Conservation (phyloP, 2,329 filamentous ascomycete genomes). For the Calonectria crousiana region DNA sequence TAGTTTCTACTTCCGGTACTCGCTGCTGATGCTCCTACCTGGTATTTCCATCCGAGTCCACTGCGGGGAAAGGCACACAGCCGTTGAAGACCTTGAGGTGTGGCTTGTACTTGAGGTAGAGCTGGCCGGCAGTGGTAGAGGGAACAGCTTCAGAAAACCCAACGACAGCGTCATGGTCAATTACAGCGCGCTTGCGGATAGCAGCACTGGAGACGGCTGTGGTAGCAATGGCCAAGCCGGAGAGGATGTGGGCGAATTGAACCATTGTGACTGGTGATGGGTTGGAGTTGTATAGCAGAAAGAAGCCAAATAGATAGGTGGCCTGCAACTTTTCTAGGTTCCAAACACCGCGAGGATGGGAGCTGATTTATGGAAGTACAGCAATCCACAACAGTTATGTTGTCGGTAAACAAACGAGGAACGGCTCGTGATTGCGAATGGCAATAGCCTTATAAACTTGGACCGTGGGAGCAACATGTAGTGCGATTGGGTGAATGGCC, state of each 20-base stretch:
- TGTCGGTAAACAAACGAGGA: constrained; percentile 22
- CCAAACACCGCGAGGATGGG: not conserved
- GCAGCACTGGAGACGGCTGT: constrained; percentile 39
- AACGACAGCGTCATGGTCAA: constrained; percentile 48
- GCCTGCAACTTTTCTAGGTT: not conserved
- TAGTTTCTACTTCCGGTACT: not conserved
- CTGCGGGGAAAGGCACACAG: constrained; percentile 73
- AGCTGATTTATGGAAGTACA: constrained; percentile 13
- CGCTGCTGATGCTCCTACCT: constrained; percentile 27
- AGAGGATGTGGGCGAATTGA: constrained; percentile 34
- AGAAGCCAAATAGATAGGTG: not conserved
- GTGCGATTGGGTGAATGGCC: constrained; percentile 27
- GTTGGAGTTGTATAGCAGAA: not conserved
- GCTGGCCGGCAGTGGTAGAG: constrained; percentile 39
- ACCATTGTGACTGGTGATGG: constrained; percentile 32
- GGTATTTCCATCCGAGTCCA: constrained; percentile 68
- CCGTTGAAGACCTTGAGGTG: constrained; percentile 64
- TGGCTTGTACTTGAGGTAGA: constrained; percentile 52
- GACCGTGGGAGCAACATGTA: constrained; percentile 14
- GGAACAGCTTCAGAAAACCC: constrained; percentile 49
- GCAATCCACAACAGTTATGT: not conserved
- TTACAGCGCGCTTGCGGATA: constrained; percentile 44
- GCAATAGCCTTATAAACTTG: constrained; percentile 22
- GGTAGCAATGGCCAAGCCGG: constrained; percentile 32
- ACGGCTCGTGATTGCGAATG: not conserved